Evolutionary conservation across 257 asterid species (phyloP).

Genomic region (Pogostemon cablin): DNA sequence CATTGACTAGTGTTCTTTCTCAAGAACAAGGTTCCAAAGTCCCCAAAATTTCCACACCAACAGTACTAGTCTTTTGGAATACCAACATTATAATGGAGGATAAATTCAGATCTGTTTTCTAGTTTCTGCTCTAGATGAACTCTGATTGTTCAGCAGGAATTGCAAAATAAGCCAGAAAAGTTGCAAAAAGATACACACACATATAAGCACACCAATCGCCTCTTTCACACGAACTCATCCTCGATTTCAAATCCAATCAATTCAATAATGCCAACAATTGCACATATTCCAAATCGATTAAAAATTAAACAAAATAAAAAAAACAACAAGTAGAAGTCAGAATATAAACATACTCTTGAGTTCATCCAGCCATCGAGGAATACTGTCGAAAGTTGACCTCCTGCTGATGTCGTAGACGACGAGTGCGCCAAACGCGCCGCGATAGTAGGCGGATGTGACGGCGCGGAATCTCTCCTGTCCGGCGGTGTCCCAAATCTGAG

Average conservation of each 20-base stretch:
- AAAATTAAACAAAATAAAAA: background rate
- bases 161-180: background rate
- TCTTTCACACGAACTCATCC: background rate
- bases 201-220: background rate
- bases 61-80: background rate
- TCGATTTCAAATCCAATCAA: constrained; percentile 18
- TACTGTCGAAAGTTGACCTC: constrained; percentile 64
- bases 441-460: constrained; percentile 81
- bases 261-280: constrained; percentile 7
- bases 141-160: constrained; percentile 11
- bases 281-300: constrained; percentile 3
- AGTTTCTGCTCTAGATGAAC: constrained; percentile 9
- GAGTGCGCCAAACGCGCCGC: constrained; percentile 78
- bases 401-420: constrained; percentile 66
- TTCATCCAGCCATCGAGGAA: constrained; percentile 79
- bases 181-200: background rate
- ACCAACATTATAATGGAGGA: background rate
- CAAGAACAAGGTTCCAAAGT: too few species aligned
- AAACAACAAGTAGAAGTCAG: background rate
- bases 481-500: constrained; percentile 90
- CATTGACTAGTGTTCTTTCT: too few species aligned
- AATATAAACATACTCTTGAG: constrained; percentile 50
- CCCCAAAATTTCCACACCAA: too few species aligned
- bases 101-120: constrained; percentile 36
- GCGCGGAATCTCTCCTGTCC: constrained; percentile 80